These are phyloP conservation scores for Mucor indicus DNA, from an alignment of 371 early-diverging fungal species.

Conservation along the genomic window DNA sequence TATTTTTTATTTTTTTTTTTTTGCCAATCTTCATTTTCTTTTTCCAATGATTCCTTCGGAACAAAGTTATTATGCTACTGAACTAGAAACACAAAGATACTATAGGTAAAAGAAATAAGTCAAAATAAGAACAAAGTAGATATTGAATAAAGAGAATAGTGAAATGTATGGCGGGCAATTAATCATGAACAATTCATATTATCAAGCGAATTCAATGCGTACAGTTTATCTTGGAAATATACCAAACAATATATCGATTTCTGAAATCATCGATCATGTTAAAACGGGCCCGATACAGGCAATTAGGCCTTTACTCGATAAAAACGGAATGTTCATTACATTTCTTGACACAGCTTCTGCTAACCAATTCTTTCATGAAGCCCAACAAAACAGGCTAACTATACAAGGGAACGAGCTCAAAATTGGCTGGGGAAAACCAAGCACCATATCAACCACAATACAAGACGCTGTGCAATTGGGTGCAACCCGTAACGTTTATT, in stretches of 20 bases:
- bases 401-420: constrained; percentile 57
- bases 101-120: constrained; percentile 9
- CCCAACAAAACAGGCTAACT: constrained; percentile 32
- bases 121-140: too few relatives aligned
- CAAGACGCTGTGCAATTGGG: constrained; percentile 58
- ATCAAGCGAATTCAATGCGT: constrained; percentile 27
- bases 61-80: neutral
- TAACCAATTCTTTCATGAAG: constrained; percentile 52
- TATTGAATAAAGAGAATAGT: too few relatives aligned
- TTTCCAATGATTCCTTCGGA: neutral
- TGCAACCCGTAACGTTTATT: constrained; percentile 76
- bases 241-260: constrained; percentile 56
- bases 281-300: constrained; percentile 76
- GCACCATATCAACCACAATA: constrained; percentile 46
- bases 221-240: constrained; percentile 82
- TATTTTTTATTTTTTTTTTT: too few relatives aligned
- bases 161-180: constrained; percentile 15
- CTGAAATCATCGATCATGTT: constrained; percentile 72
- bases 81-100: neutral
- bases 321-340: constrained; percentile 77
- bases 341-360: constrained; percentile 74
- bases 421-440: constrained; percentile 80
- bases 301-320: constrained; percentile 71
- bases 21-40: too few relatives aligned
- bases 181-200: constrained; percentile 1